Percentiles rank a stretch among this genome's conserved stretches.
phyloP scores from a whole-genome alignment of 2,329 filamentous ascomycete species.

The Aureobasidium namibiae region DNA sequence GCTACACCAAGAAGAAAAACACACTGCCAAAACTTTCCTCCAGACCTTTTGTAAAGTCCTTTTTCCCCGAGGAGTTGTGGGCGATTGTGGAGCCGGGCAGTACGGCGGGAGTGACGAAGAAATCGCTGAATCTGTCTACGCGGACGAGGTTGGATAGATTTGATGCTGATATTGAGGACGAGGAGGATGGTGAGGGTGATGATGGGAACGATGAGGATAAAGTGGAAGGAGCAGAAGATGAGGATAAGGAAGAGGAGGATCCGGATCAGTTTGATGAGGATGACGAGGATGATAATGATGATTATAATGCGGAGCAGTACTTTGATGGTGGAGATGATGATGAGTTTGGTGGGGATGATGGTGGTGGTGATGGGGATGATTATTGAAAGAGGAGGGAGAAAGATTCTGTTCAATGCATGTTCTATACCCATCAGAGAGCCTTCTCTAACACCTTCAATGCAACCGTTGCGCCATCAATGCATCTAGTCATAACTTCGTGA shows the following conservation, averaged over 20 bases:
- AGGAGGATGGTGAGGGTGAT: conserved; percentile 33
- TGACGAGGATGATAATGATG: conserved; percentile 48
- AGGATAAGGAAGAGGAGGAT: conserved; percentile 51
- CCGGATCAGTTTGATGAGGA: conserved; percentile 52
- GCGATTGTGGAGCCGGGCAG: conserved; percentile 37
- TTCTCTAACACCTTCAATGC: neutral
- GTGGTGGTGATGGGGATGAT: conserved; percentile 28
- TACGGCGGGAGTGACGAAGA: conserved; percentile 19
- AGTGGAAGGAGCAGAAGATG: conserved; percentile 45
- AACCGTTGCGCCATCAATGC: neutral
- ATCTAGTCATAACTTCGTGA: neutral
- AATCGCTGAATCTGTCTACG: neutral
- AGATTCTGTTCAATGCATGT: neutral
- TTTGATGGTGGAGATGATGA: conserved; percentile 54
- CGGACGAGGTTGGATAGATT: conserved; percentile 11
- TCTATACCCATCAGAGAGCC: neutral
- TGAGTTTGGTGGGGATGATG: conserved; percentile 43
- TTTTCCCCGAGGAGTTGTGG: conserved; percentile 53
- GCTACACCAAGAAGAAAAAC: conserved; percentile 49
- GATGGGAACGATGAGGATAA: conserved; percentile 30
- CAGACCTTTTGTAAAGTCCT: conserved; percentile 47
- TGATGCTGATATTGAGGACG: conserved; percentile 26
- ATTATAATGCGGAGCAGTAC: conserved; percentile 59
- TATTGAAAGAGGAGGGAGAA: neutral
- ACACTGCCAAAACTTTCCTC: conserved; percentile 47